Evolutionary conservation across 345 rosid species (phyloP).

Genomic region (Hypericum androsaemum): DNA sequence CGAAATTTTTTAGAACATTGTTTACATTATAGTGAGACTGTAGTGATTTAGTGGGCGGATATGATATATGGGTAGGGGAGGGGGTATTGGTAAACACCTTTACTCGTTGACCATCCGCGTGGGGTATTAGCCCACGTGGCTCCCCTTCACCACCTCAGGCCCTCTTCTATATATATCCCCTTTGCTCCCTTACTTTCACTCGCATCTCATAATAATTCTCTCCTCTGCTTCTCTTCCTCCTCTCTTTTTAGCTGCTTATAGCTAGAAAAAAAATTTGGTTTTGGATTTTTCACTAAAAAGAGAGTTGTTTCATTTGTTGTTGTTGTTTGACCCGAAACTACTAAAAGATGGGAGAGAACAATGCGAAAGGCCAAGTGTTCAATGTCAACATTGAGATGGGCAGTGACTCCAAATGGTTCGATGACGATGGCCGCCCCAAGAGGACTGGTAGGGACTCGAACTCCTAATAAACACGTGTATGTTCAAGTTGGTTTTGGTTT

Average conservation of each 20-base stretch:
- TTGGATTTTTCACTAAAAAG: background rate
- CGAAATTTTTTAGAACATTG: no score
- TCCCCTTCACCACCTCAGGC: background rate
- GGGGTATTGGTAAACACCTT: no score
- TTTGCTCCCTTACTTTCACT: background rate
- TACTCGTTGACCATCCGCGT: background rate
- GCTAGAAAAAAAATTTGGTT: background rate
- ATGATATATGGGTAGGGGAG: no score
- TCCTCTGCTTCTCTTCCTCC: background rate
- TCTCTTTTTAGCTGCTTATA: background rate
- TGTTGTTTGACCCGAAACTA: background rate
- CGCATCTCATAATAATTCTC: background rate
- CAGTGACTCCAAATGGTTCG: slow-evolving; percentile 48
- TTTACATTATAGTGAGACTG: no score
- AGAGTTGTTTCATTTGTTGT: background rate
- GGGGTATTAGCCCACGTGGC: background rate
- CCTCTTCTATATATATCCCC: background rate
- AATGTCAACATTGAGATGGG: slow-evolving; percentile 30
- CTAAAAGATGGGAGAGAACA: slow-evolving; percentile 1
- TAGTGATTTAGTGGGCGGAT: no score
- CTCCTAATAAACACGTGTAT: background rate
- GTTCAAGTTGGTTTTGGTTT: background rate
- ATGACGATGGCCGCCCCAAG: slow-evolving; percentile 21
- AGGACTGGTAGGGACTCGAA: background rate
- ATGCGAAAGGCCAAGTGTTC: slow-evolving; percentile 11